These are phyloP conservation scores for Talaromyces stipitatus DNA, from an alignment of 495 filamentous ascomycete genomes.

Conservation along the genomic window DNA sequence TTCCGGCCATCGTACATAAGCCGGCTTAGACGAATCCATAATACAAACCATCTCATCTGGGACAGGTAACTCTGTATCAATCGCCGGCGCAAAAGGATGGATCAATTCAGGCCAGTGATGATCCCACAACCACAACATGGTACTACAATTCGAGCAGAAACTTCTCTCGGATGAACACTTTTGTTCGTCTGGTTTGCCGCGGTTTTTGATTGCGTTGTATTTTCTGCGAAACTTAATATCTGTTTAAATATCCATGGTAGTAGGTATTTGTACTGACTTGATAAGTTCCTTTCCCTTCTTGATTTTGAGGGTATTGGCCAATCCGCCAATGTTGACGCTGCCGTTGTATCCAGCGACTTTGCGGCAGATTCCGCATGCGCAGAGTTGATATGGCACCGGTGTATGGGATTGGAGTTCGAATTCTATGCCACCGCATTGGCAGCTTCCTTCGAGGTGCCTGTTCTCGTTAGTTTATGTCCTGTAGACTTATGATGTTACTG, in stretches of 20 bases:
- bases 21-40: slow-evolving; percentile 38
- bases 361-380: slow-evolving; percentile 50
- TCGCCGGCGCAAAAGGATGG: slow-evolving; percentile 50
- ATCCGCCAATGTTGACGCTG: slow-evolving; percentile 44
- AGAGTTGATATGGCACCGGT: slow-evolving; percentile 49
- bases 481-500: not conserved
- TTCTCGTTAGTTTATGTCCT: not conserved
- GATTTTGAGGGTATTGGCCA: slow-evolving; percentile 37
- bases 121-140: slow-evolving; percentile 45
- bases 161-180: slow-evolving; percentile 39
- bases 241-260: not conserved
- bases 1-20: slow-evolving; percentile 44
- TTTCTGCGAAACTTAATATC: slow-evolving; percentile 25
- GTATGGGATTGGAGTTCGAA: slow-evolving; percentile 45
- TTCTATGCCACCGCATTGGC: slow-evolving; percentile 46
- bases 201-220: slow-evolving; percentile 43
- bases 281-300: slow-evolving; percentile 40
- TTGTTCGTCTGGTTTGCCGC: slow-evolving; percentile 36
- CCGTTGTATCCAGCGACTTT: slow-evolving; percentile 44
- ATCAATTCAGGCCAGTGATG: slow-evolving; percentile 47
- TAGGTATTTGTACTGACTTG: slow-evolving; percentile 26
- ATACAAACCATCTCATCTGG: slow-evolving; percentile 49
- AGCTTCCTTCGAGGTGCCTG: slow-evolving; percentile 46
- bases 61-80: slow-evolving; percentile 44
- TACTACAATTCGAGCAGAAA: slow-evolving; percentile 46